A percentile compares a stretch with the other conserved stretches of the same genome.
Evolutionary conservation across 768 basidiomycete genomes (phyloP).

Genomic region (Macrolepiota albuminosa): DNA sequence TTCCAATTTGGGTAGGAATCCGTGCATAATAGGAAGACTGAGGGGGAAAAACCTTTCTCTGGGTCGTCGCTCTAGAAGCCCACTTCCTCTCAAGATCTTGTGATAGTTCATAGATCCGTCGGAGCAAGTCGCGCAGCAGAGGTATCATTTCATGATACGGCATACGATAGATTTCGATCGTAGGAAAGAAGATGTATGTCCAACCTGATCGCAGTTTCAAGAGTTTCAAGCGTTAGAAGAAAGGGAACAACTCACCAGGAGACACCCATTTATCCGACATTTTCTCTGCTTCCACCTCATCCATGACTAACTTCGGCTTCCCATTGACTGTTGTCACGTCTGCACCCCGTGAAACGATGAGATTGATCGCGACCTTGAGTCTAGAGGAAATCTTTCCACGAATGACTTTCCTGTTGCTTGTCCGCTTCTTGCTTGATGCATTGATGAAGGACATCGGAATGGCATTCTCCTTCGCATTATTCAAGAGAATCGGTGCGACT

Average conservation of each 20-base stretch:
- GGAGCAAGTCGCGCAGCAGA: constrained; percentile 27
- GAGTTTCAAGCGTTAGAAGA: constrained; percentile 14
- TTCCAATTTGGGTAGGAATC: background rate
- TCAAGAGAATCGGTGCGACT: constrained; percentile 15
- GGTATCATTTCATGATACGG: constrained; percentile 36
- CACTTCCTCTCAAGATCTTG: constrained; percentile 18
- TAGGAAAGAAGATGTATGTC: constrained; percentile 41
- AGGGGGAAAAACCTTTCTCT: background rate
- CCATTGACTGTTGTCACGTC: constrained; percentile 18
- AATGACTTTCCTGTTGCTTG: constrained; percentile 25
- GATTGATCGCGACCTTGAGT: constrained; percentile 33
- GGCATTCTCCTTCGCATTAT: constrained; percentile 18
- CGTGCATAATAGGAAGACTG: background rate
- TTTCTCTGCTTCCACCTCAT: constrained; percentile 18
- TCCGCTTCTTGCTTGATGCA: constrained; percentile 30
- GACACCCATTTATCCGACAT: constrained; percentile 25
- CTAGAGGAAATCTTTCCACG: constrained; percentile 26
- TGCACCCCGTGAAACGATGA: constrained; percentile 39
- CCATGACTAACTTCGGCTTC: constrained; percentile 15
- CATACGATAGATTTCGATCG: constrained; percentile 36
- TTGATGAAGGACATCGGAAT: constrained; percentile 34
- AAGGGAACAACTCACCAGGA: constrained; percentile 23
- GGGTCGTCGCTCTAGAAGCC: background rate
- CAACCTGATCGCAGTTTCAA: constrained; percentile 27
- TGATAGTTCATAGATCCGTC: constrained; percentile 16